These are phyloP conservation scores for Decorospora gaudefroyi DNA, from an alignment of 2,329 filamentous ascomycete species.

Conservation along the genomic window DNA sequence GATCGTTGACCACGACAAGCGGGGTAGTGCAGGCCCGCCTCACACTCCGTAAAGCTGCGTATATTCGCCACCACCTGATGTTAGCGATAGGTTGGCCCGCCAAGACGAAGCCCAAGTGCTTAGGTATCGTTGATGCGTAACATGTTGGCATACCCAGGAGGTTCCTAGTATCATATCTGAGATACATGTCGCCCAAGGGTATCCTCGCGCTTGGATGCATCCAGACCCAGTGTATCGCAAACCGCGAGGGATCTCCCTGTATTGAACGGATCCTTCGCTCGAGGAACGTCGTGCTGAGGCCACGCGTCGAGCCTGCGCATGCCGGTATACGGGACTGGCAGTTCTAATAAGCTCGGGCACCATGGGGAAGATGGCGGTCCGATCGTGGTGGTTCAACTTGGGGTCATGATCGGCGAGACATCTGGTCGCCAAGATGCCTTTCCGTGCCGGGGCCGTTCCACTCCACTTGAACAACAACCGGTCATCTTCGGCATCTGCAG, in stretches of 20 bases:
- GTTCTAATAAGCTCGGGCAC: conserved; percentile 9
- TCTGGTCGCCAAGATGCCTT: conserved; percentile 18
- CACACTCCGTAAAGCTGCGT: conserved; percentile 4
- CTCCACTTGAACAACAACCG: conserved; percentile 7
- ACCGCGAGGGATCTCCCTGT: conserved; percentile 26
- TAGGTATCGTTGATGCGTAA: conserved; percentile 6
- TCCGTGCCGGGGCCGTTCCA: conserved; percentile 6
- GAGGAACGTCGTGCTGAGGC: conserved; percentile 20
- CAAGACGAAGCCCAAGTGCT: conserved; percentile 2
- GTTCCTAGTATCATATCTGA: not conserved
- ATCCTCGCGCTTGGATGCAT: conserved; percentile 16
- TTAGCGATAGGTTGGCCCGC: conserved; percentile 5
- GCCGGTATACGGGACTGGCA: conserved; percentile 14
- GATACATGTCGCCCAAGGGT: conserved; percentile 4
- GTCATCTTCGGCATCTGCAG: conserved; percentile 2
- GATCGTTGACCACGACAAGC: conserved; percentile 10
- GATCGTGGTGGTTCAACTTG: conserved; percentile 7
- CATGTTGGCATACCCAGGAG: conserved; percentile 1
- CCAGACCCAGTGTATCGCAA: conserved; percentile 20
- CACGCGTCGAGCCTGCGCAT: conserved; percentile 6
- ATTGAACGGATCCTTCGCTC: conserved; percentile 16
- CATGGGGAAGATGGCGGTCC: conserved; percentile 6
- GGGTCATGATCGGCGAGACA: conserved; percentile 23
- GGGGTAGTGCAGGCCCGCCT: conserved; percentile 14
- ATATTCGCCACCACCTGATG: conserved; percentile 7